Conservation (phyloP, 2,329 filamentous ascomycete species). For the Coleophoma eucalyptorum region DNA sequence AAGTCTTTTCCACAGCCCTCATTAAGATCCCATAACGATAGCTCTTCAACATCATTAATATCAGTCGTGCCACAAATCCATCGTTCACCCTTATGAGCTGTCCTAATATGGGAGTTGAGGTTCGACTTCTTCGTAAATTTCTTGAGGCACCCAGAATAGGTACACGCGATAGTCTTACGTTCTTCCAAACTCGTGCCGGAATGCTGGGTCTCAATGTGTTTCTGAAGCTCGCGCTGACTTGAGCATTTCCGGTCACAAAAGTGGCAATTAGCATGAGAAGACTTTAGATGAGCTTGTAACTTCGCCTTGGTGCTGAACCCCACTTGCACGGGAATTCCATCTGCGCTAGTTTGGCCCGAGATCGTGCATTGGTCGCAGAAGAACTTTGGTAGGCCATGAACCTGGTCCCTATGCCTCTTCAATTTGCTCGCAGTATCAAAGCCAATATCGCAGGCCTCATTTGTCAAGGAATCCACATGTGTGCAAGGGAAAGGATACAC, state of each 20-base stretch:
- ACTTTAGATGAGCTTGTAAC: constrained; percentile 69
- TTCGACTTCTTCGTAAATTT: constrained; percentile 83
- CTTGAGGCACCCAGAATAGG: constrained; percentile 64
- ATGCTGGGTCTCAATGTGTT: constrained; percentile 77
- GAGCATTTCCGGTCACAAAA: constrained; percentile 69
- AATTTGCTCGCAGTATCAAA: constrained; percentile 74
- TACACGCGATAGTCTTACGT: constrained; percentile 63
- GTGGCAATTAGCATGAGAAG: constrained; percentile 70
- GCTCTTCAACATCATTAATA: constrained; percentile 49
- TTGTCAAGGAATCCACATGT: constrained; percentile 47
- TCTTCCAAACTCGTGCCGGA: constrained; percentile 57
- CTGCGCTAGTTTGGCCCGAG: constrained; percentile 26
- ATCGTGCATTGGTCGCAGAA: constrained; percentile 71
- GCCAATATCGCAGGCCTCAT: constrained; percentile 56
- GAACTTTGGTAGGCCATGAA: constrained; percentile 68
- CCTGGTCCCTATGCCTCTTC: constrained; percentile 64
- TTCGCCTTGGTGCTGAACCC: constrained; percentile 70
- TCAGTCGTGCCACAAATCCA: constrained; percentile 77
- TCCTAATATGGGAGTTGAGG: constrained; percentile 73
- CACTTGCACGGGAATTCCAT: constrained; percentile 37
- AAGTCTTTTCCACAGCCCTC: constrained; percentile 74
- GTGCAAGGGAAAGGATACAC: constrained; percentile 69
- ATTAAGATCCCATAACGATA: constrained; percentile 60
- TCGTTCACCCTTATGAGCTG: constrained; percentile 70
- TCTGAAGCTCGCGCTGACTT: constrained; percentile 64